Conservation (phyloP, 2,329 filamentous ascomycete genomes). For the Massarina eburnea region DNA sequence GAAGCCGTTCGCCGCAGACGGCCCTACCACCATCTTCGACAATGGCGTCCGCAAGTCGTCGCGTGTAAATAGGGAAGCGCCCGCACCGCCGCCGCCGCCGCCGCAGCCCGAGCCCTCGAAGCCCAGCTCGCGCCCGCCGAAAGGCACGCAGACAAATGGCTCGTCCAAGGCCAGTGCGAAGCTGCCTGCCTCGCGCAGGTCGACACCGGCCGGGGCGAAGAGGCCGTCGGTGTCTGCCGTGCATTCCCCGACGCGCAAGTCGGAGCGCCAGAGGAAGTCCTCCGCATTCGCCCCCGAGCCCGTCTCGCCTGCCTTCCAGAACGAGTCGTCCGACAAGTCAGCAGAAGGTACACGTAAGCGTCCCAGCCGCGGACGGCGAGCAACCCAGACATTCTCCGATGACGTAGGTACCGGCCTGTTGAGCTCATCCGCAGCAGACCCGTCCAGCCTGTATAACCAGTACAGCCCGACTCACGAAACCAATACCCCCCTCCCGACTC, state of each 20-base stretch:
- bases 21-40: slow-evolving; percentile 79
- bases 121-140: slow-evolving; percentile 26
- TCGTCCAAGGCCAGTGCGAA: slow-evolving; percentile 1
- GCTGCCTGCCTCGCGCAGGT: slow-evolving; percentile 25
- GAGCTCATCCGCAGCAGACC: slow-evolving; percentile 15
- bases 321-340: slow-evolving; percentile 18
- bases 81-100: slow-evolving; percentile 45
- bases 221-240: slow-evolving; percentile 24
- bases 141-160: slow-evolving; percentile 33
- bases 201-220: slow-evolving; percentile 17
- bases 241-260: slow-evolving; percentile 33
- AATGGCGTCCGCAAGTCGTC: slow-evolving; percentile 64
- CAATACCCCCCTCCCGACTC: slow-evolving; percentile 23
- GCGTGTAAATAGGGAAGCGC: slow-evolving; percentile 51
- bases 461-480: slow-evolving; percentile 19
- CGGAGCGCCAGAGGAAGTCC: slow-evolving; percentile 34
- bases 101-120: slow-evolving; percentile 42
- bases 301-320: slow-evolving; percentile 18
- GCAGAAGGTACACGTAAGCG: slow-evolving; percentile 21
- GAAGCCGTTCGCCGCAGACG: slow-evolving; percentile 83
- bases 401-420: slow-evolving; percentile 13
- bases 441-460: slow-evolving; percentile 22
- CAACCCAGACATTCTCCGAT: slow-evolving; percentile 19
- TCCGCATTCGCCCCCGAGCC: slow-evolving; percentile 19
- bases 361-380: slow-evolving; percentile 23